Conservation (phyloP, 805 yeast genomes). For the Cyberlindnera sargentensis region DNA sequence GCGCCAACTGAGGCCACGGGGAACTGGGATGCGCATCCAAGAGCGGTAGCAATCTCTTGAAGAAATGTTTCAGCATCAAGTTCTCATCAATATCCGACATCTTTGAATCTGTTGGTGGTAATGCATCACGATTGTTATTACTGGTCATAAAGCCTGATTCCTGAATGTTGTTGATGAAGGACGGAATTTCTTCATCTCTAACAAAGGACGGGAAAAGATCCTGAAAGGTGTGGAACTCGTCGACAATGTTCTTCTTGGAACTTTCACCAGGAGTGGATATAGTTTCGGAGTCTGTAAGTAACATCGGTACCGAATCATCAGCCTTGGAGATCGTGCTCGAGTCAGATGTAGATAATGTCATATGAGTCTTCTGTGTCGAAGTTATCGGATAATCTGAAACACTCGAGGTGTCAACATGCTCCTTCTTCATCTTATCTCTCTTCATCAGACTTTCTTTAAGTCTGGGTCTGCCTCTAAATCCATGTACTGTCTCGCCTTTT, state of each 20-base stretch:
- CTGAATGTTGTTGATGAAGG: conserved; percentile 11
- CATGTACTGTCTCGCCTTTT: conserved; percentile 32
- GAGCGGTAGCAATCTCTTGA: conserved; percentile 43
- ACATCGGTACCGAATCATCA: too few relatives aligned
- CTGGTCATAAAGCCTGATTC: neutral
- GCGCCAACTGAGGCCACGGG: conserved; percentile 55
- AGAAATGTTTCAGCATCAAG: conserved; percentile 48
- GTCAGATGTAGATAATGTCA: neutral
- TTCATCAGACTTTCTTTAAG: conserved; percentile 27
- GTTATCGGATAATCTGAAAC: neutral
- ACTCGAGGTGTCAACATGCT: too few relatives aligned
- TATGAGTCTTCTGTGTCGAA: neutral
- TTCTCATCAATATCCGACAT: conserved; percentile 42
- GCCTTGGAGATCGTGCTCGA: neutral
- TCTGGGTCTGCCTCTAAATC: conserved; percentile 39
- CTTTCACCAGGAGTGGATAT: neutral
- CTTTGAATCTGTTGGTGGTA: conserved; percentile 1
- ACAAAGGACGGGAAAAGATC: conserved; percentile 21
- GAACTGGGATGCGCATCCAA: conserved; percentile 54
- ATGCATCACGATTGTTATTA: neutral
- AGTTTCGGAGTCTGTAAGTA: neutral
- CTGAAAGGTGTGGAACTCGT: conserved; percentile 22
- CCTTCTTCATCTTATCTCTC: conserved; percentile 5
- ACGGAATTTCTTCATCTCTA: conserved; percentile 11
- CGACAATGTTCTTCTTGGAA: conserved; percentile 10